Conservation (phyloP, 2,329 filamentous ascomycete genomes). For the Fusarium irregulare region DNA sequence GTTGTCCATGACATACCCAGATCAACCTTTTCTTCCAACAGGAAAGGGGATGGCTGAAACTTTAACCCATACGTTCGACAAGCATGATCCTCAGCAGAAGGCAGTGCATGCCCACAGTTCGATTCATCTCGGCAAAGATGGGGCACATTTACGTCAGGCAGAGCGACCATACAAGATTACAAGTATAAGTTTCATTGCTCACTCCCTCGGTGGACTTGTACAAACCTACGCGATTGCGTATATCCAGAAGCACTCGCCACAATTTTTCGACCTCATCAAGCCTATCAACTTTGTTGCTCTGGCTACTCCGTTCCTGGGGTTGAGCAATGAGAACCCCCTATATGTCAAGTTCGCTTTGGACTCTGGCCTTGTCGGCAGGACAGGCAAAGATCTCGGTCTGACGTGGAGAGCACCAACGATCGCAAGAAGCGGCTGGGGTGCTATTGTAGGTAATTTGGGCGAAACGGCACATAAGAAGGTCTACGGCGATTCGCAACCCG, state of each 20-base stretch:
- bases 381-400: conserved; percentile 92
- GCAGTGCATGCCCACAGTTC: conserved; percentile 71
- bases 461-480: conserved; percentile 51
- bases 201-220: conserved; percentile 89
- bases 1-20: conserved; percentile 89
- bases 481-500: conserved; percentile 64
- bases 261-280: conserved; percentile 86
- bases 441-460: conserved; percentile 84
- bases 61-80: conserved; percentile 55
- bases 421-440: conserved; percentile 87
- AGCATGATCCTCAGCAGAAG: conserved; percentile 58
- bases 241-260: conserved; percentile 93
- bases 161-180: conserved; percentile 82
- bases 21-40: conserved; percentile 85
- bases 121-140: conserved; percentile 66
- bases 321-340: conserved; percentile 97
- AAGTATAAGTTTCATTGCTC: conserved; percentile 93
- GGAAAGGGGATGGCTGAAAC: conserved; percentile 62
- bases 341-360: conserved; percentile 98
- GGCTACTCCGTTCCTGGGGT: conserved; percentile 86
- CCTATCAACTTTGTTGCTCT: conserved; percentile 92
- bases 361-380: conserved; percentile 94
- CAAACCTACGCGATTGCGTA: conserved; percentile 97
- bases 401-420: conserved; percentile 93
- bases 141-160: conserved; percentile 61